Evolutionary conservation across 2,329 filamentous ascomycete species (phyloP), one percentile per base, ranked within the genome.

Genomic region (Diaporthe australafricana): DNA sequence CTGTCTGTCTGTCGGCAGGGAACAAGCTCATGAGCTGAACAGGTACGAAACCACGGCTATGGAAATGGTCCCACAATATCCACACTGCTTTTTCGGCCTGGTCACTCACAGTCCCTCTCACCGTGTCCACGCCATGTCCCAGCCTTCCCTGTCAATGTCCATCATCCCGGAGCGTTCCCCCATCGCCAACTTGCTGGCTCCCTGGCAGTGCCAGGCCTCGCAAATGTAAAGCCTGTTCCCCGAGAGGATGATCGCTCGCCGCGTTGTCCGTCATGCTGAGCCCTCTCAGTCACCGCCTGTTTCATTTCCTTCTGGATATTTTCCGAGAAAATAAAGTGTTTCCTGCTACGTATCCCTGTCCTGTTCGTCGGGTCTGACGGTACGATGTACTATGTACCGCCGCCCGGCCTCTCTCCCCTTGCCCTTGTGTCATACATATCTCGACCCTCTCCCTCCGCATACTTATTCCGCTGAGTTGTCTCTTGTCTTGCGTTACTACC

Each of bases 261-360:
- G 67, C 35, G 69, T 67, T 71, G 65, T 57, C 70, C 68, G 65
- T 67, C 56, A 71, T 42, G 53, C 63, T 57, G 70, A 63, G 69
- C 71, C 60, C 45, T 66, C 70, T 60, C 72, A 73, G 72, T 73
- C 72, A 73, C 72, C 72, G 72, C 72, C 57, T 73, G 72, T 73
- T 73, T 73, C 72, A 72, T 71, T 73, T 66, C 56, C 48, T 55
- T 57, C 69, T 72, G 52, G 35, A 69, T 70, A 72, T 73, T 69
- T 52, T 60, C 72, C 72, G 72, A 73, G 70, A 62, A 65, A 70
- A 70, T 66, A 73, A 66, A 67, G 57, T 72, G 65, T 69, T 73
- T 73, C 56, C 35, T 62, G 65, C 63, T 69, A 69, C 63, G 70
- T 71, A 73, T 55, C 72, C 32, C 47, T 69, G 69, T 52, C 55